Evolutionary conservation across 371 early-diverging fungal species (phyloP), one percentile per base, ranked within the genome.

Genomic region (Mucor irregularis): DNA sequence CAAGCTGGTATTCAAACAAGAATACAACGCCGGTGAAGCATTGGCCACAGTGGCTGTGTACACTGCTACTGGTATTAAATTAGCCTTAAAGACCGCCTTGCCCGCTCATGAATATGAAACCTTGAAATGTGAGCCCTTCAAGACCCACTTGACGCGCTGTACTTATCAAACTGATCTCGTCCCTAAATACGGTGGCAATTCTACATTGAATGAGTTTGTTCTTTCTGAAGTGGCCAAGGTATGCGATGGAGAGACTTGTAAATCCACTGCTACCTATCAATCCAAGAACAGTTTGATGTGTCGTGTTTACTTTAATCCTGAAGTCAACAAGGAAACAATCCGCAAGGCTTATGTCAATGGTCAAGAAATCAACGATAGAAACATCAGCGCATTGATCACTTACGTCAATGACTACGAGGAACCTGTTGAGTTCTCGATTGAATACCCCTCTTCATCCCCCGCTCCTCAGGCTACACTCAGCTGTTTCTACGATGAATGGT

Each of bases 401-500:
- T 77, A 82, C 47, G 57, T 67, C 21, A 65, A 72, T 24, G 35
- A 72, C 14, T 77, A 72, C 30, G 75, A 68, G 22, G 53, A 62
- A 19, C 49, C 49, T 11, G 63, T 81, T 1, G 25, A 57, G 3
- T 72, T 78, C 49, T 61, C 64, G 31, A 56, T 78, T 7, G 68
- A 71, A 25, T 71, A 69, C 45, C 56, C 59, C 28, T 45, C 51
- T 4, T 52, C 68, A 5, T 39, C 52, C 2, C 1, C 8, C 2
- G 14, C 39, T 1, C 45, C 48, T n/a, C 39, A 47, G 16, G 77
- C 62, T 0, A 60, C 30, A 2, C 59, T 81, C 4, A 58, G 67
- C 26, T 80, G 80, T 29, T 64, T 62, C 42, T 76, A 76, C 49
- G 76, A 76, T 55, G 76, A 76, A 54, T 76, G 76, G 76, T 67